Conservation (phyloP, 176 grass and related monocot genomes). For the Thinopyrum elongatum region DNA sequence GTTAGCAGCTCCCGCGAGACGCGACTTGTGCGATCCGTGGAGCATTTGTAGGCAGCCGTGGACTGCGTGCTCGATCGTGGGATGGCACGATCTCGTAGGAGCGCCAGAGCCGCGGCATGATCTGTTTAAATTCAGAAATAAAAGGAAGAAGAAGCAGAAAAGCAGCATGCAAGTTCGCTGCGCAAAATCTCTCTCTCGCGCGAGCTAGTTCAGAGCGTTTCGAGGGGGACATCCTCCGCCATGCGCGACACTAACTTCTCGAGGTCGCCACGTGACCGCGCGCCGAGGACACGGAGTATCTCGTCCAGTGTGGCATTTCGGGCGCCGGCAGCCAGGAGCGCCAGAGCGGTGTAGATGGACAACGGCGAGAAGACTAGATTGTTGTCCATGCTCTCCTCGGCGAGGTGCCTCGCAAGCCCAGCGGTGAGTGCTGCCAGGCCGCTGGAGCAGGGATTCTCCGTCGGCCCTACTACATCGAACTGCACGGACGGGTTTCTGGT, state of each 20-base stretch:
- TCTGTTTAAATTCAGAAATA: too few relatives aligned
- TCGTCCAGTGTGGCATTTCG: background rate
- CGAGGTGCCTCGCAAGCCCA: background rate
- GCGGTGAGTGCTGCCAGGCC: background rate
- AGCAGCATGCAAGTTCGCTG: too few relatives aligned
- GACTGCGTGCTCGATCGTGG: too few relatives aligned
- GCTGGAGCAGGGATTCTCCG: background rate
- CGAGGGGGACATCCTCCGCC: too few relatives aligned
- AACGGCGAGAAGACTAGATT: slow-evolving; percentile 37
- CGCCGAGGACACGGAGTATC: background rate
- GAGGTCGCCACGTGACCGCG: background rate
- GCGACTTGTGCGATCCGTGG: too few relatives aligned
- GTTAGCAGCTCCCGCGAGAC: too few relatives aligned
- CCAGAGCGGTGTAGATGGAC: slow-evolving; percentile 22
- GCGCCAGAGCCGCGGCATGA: too few relatives aligned
- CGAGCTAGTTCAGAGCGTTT: too few relatives aligned
- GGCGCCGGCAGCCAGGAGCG: slow-evolving; percentile 18
- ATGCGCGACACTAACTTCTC: background rate
- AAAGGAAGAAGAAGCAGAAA: too few relatives aligned
- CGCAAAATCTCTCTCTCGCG: too few relatives aligned
- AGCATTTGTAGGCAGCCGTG: too few relatives aligned
- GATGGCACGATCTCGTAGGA: too few relatives aligned
- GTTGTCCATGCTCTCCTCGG: background rate
- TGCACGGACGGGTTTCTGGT: background rate
- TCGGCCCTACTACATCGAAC: background rate